Evolutionary conservation across 2,329 filamentous ascomycete genomes (phyloP).

Genomic region (Sclerotiophoma versabilis): DNA sequence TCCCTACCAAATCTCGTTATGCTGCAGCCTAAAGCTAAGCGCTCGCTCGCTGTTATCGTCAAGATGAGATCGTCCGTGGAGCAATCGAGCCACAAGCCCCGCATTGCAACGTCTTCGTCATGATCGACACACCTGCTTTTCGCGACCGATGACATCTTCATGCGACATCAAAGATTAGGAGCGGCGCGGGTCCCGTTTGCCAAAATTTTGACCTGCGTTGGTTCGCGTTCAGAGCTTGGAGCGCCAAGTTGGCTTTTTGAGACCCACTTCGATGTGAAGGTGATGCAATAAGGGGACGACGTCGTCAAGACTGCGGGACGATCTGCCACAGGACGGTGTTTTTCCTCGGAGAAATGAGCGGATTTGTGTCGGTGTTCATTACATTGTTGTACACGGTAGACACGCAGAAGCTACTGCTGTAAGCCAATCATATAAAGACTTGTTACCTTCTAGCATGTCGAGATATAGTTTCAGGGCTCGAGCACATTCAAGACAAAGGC

Average conservation of each 20-base stretch:
- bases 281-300: constrained; percentile 11
- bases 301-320: neutral
- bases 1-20: neutral
- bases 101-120: constrained; percentile 23
- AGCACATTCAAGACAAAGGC: neutral
- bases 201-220: neutral
- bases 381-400: neutral
- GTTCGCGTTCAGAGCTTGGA: neutral
- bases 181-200: constrained; percentile 1
- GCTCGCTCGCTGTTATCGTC: constrained; percentile 4
- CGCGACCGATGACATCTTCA: constrained; percentile 11
- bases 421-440: neutral
- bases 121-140: constrained; percentile 26
- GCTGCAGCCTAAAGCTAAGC: neutral
- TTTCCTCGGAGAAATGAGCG: neutral
- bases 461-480: neutral
- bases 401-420: neutral
- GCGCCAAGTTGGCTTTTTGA: neutral
- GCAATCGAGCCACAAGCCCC: constrained; percentile 14
- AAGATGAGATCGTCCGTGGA: constrained; percentile 13
- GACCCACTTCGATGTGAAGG: constrained; percentile 9
- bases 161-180: constrained; percentile 7
- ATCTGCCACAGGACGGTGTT: neutral
- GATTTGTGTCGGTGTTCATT: neutral
- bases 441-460: neutral